Evolutionary conservation across 129 eudicot species (phyloP), one percentile per base, ranked within the genome.

Genomic region (Artemisia annua): DNA sequence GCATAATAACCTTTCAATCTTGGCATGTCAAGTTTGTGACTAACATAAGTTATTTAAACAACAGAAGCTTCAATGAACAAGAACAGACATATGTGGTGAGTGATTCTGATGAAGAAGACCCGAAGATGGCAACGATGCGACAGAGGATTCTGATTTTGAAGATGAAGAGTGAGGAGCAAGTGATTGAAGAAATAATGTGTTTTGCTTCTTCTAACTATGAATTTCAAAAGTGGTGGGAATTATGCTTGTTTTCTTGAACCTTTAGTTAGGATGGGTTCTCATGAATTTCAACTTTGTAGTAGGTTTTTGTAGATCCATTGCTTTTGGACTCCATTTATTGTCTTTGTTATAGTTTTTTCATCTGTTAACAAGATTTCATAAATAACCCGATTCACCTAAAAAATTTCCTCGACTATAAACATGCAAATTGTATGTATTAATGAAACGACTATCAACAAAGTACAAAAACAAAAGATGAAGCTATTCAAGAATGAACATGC

Each of bases 81-180:
- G 32, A 77, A 66, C 78, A 74, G n/a, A 77, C 82, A 0, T 85
- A 87, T 69, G 85, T 92, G 50, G 15, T 87, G 57, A 89, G 96
- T 79, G 95, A 85, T 56, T 77, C 91, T 67, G 96, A 89, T 55
- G 76, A 73, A 4, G 72, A 84, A 20, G 22, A 10, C 73, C 66
- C 2, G 77, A 73, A 14, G 72, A 52, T 9, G 66, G 53, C 43
- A 65, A 83, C 9, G 84, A 76, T 28, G 78, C 43, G 24, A 16
- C 78, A 8, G 75, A 79, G 56, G 84, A 76, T 59, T 76, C 80
- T 69, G 95, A 85, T 12, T 77, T 81, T 65, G 76, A 81, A 20
- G 22, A 20, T 20, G 22, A 20, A 20, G 22, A 20, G 22, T 20
- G 22, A 20, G 22, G 22, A 20, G 22, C 22, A 20, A 20, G 22